Percentiles rank a stretch among this genome's conserved stretches.
Evolutionary conservation across 2,329 filamentous ascomycete species (phyloP).

Genomic region (Beauveria asiatica): DNA sequence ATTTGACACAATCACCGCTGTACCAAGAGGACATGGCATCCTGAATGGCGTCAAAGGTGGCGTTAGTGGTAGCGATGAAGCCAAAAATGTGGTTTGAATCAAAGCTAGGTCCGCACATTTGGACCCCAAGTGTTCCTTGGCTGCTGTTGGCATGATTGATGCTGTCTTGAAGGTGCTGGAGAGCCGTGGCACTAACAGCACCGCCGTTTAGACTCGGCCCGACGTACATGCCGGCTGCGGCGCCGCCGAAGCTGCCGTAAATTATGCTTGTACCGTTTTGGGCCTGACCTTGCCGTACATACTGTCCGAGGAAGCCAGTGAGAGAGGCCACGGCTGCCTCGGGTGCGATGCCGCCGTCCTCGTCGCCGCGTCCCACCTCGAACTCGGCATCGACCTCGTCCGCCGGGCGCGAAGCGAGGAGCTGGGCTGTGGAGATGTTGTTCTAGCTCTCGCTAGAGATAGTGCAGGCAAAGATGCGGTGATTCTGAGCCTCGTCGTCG

Average conservation of each 20-base stretch:
- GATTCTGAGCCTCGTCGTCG: neutral
- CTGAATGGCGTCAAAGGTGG: neutral
- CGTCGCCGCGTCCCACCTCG: neutral
- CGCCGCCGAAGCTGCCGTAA: neutral
- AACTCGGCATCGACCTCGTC: neutral
- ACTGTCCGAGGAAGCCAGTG: neutral
- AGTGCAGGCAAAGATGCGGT: conserved; percentile 6
- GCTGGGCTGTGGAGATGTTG: neutral
- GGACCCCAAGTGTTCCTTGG: neutral
- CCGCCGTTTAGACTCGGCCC: neutral
- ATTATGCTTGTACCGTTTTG: neutral
- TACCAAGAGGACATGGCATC: neutral
- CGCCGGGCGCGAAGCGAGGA: neutral
- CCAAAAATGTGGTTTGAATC: conserved; percentile 6
- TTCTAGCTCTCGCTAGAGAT: neutral
- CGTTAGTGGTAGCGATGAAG: conserved; percentile 1
- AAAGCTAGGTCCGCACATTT: neutral
- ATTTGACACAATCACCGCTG: neutral
- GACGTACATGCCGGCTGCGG: neutral
- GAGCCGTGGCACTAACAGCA: conserved; percentile 13
- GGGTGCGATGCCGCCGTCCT: neutral
- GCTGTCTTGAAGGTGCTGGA: conserved; percentile 14
- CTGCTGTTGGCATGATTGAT: conserved; percentile 9
- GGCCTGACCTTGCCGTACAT: neutral
- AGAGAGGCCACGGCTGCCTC: neutral